Base-by-base conservation (phyloP, 2,329 filamentous ascomycete species). In the Epichloe hybrida region DNA sequence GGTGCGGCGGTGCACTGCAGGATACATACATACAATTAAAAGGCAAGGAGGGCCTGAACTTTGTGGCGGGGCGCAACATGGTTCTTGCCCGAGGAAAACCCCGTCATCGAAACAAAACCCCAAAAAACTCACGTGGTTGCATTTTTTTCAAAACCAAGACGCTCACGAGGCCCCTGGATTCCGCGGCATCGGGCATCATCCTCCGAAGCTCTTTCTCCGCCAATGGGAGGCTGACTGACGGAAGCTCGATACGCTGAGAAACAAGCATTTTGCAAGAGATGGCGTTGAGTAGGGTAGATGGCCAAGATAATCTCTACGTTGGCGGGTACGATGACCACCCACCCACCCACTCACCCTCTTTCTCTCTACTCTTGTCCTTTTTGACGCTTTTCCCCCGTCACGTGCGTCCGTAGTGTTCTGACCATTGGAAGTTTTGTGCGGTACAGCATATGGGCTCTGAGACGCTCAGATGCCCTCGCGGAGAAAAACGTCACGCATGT, bases 401-500 rank as follows among this genome's bases (percentile, higher is more conserved):
- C 8, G 31, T 11, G 31, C 3, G 31, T 11, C 8, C 1, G 9
- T 11, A 31, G 31, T 31, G 31, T 21, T 21, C 15, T 35, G 42
- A 35, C 31, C 53, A 45, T 20, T 34, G 36, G n/a, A 40, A 41
- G 20, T 52, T 42, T 51, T 51, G 15, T 20, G 37, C 21, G 20
- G 36, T 57, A 51, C 67, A 95, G 90, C 52, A 77, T 95, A 56
- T 90, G 90, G 71, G 81, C 84, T 41, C 71, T 96, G 55, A 81
- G 83, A 53, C 82, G 85, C 54, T 82, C 82, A 54, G 76, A 83
- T 50, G 76, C 82, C 37, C 74, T 97, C 46, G 70, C 77, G 56
- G 77, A 84, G 55, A 80, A 81, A 57, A 81, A 83, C 57, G 88
- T 98, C 64, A 95, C 89, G 3, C 90, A 96, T 68, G 79, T 97